Conservation (phyloP, 495 filamentous ascomycete genomes). For the Aspergillus haitiensis region DNA sequence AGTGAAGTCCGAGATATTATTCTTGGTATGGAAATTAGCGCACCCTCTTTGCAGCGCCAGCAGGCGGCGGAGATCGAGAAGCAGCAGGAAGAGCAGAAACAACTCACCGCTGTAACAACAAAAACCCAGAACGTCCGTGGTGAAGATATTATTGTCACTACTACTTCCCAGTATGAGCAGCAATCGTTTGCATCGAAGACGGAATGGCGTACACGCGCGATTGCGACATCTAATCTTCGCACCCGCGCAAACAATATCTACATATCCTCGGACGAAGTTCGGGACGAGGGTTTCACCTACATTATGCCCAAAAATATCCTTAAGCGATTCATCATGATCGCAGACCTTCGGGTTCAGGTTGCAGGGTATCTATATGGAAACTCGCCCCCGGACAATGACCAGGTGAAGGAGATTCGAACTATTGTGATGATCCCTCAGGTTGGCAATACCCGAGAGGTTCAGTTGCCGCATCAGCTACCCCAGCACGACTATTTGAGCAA, state of each 20-base stretch:
- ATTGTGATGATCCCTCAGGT: conserved; percentile 99
- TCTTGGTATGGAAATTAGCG: conserved; percentile 98
- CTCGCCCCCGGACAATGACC: conserved; percentile 89
- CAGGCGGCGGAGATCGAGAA: conserved; percentile 99
- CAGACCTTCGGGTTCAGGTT: conserved; percentile 95
- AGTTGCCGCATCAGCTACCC: conserved; percentile 86
- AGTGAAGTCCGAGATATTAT: conserved; percentile 99
- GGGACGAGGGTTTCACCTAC: conserved; percentile 82
- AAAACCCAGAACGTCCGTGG: conserved; percentile 98
- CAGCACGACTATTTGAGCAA: conserved; percentile 88
- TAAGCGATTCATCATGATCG: conserved; percentile 97
- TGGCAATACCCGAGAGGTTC: conserved; percentile 87
- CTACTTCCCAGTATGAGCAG: conserved; percentile 95
- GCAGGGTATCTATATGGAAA: conserved; percentile 93
- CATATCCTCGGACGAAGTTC: conserved; percentile 89
- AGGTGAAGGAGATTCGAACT: conserved; percentile 93
- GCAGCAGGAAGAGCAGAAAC: conserved; percentile 94
- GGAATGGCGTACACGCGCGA: conserved; percentile 95
- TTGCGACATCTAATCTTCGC: conserved; percentile 93
- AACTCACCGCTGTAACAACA: conserved; percentile 95
- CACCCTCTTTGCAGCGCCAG: conserved; percentile 96
- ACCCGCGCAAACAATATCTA: conserved; percentile 98
- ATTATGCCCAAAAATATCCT: conserved; percentile 99
- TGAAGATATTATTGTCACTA: conserved; percentile 98
- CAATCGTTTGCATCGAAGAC: conserved; percentile 98